Percentiles rank a stretch among this genome's conserved stretches.
phyloP scores from a whole-genome alignment of 225 moss, liverwort and hornwort species.

The Pseudoscleropodium purum region DNA sequence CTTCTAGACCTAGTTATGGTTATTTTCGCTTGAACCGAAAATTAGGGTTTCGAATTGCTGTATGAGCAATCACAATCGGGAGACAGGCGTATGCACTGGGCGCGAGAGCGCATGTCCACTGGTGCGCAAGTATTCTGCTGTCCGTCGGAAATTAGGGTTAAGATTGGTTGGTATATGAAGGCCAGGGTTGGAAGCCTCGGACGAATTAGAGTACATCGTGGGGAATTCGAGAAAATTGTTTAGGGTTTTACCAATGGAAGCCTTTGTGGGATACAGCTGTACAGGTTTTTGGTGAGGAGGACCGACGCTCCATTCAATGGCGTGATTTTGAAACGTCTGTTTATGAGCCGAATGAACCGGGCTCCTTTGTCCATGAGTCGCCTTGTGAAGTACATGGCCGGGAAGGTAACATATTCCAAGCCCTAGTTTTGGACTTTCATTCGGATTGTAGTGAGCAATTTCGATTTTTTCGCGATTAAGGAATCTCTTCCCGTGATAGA shows the following conservation, averaged over 20 bases:
- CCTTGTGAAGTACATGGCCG: constrained; percentile 73
- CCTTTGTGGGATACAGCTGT: constrained; percentile 29
- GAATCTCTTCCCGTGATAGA: not conserved
- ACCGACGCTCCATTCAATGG: constrained; percentile 73
- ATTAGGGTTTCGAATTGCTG: not conserved
- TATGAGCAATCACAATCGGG: not conserved
- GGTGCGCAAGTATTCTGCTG: not conserved
- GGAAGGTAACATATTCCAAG: constrained; percentile 19
- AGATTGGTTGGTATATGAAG: no score
- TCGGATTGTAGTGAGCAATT: not conserved
- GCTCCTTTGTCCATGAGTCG: constrained; percentile 70
- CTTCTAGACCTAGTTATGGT: not conserved
- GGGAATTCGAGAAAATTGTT: not conserved
- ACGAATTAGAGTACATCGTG: not conserved
- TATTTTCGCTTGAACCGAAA: not conserved
- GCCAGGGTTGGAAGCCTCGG: not conserved
- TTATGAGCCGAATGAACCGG: constrained; percentile 68
- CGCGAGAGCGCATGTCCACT: no score
- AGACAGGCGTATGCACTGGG: not conserved
- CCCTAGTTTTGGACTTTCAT: not conserved
- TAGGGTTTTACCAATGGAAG: not conserved
- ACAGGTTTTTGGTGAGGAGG: constrained; percentile 82
- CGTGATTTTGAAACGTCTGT: constrained; percentile 70
- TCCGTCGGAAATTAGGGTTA: not conserved
- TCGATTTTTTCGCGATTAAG: not conserved